Conservation (phyloP, 2,329 filamentous ascomycete genomes). For the Phyllosticta citribraziliensis region DNA sequence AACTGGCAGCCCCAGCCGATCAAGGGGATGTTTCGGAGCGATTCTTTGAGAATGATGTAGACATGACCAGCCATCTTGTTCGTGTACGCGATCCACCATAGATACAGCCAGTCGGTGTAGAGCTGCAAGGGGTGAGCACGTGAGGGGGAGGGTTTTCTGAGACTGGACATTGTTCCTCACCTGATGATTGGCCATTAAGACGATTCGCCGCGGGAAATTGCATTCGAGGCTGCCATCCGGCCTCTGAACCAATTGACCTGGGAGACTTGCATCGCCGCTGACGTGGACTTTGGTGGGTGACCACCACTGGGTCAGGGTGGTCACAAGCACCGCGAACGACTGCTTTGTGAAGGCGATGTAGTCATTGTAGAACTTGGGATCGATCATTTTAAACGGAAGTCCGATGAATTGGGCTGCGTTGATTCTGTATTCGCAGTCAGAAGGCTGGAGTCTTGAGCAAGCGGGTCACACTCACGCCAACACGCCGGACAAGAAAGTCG, state of each 20-base stretch:
- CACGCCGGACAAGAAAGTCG: conserved; percentile 41
- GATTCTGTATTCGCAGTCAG: conserved; percentile 26
- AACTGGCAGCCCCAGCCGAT: conserved; percentile 76
- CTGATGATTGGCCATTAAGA: conserved; percentile 82
- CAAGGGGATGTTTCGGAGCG: conserved; percentile 69
- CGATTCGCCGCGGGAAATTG: conserved; percentile 68
- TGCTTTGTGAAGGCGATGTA: conserved; percentile 85
- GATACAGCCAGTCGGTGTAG: conserved; percentile 85
- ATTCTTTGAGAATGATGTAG: conserved; percentile 86
- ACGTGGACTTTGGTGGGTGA: conserved; percentile 74
- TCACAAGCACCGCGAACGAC: conserved; percentile 68
- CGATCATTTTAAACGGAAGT: conserved; percentile 63
- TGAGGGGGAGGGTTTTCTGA: neutral
- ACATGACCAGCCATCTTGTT: conserved; percentile 75
- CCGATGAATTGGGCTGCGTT: conserved; percentile 67
- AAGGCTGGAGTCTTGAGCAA: neutral
- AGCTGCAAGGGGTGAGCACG: conserved; percentile 37
- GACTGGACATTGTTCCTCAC: conserved; percentile 7
- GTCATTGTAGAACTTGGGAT: conserved; percentile 68
- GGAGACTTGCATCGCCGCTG: conserved; percentile 72
- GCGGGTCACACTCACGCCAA: conserved; percentile 30
- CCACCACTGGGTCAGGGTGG: conserved; percentile 77
- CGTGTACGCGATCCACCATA: conserved; percentile 91
- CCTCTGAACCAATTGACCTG: conserved; percentile 61
- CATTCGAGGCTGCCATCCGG: conserved; percentile 66